These are phyloP conservation scores for Leucaena leucocephala DNA, from an alignment of 306 rosid species.

Conservation along the genomic window DNA sequence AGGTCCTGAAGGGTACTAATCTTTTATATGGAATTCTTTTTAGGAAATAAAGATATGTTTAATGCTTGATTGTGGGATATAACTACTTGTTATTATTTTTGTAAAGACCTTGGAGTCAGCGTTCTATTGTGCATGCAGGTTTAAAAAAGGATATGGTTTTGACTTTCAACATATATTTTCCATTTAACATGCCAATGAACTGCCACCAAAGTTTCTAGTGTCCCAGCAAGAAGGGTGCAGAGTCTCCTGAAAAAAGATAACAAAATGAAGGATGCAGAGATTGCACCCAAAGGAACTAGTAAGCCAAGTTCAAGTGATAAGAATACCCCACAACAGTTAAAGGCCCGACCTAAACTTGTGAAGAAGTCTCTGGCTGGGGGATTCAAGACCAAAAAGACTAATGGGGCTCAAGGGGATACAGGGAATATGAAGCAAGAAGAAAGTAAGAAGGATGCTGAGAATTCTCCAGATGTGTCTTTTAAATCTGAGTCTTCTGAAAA, in stretches of 20 bases:
- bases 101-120: neutral
- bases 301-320: neutral
- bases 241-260: neutral
- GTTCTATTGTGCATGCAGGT: neutral
- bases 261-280: neutral
- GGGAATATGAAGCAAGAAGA: constrained; percentile 32
- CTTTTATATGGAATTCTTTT: neutral
- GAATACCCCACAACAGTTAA: neutral
- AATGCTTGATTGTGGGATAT: neutral
- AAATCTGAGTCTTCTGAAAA: no score
- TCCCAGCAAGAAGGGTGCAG: neutral
- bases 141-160: neutral
- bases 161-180: neutral
- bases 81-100: neutral
- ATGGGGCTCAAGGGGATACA: neutral
- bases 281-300: neutral
- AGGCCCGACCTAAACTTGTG: neutral
- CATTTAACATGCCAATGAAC: neutral
- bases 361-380: neutral
- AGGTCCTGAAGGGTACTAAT: neutral
- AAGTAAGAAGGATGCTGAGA: constrained; percentile 28
- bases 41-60: neutral
- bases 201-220: neutral
- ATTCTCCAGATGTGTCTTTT: neutral
- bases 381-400: neutral